Evolutionary conservation across 371 early-diverging fungal species (phyloP).

Genomic region (Gilbertella persicaria): DNA sequence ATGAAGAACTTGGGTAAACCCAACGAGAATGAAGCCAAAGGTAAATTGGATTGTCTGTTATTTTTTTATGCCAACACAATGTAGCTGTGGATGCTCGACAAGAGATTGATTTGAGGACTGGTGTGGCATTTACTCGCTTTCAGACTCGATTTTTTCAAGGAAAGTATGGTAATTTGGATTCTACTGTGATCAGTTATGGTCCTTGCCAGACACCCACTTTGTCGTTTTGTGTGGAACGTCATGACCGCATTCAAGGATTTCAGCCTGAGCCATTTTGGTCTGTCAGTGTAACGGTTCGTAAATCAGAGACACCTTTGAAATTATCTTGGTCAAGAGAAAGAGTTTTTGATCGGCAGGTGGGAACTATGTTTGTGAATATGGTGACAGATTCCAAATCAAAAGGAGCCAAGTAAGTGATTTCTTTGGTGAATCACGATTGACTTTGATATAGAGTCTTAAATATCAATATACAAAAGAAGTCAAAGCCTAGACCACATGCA

Average conservation of each 20-base stretch:
- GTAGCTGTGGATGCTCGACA: conserved; percentile 71
- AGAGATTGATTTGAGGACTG: conserved; percentile 74
- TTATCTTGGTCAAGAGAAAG: conserved; percentile 42
- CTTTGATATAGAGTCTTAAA: conserved; percentile 29
- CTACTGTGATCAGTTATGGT: conserved; percentile 67
- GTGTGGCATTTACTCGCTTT: conserved; percentile 65
- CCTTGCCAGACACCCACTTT: conserved; percentile 65
- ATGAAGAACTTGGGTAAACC: conserved; percentile 55
- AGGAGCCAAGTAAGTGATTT: conserved; percentile 35
- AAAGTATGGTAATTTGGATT: conserved; percentile 56
- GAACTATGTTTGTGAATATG: conserved; percentile 30
- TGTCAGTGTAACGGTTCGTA: conserved; percentile 29
- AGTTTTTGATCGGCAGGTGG: conserved; percentile 47
- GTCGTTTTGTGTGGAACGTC: conserved; percentile 69
- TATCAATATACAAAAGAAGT: conserved; percentile 37
- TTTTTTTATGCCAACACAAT: neutral
- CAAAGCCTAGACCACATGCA: conserved; percentile 48
- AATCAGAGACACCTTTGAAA: conserved; percentile 27
- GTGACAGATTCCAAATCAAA: conserved; percentile 25
- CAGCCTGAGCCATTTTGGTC: conserved; percentile 65
- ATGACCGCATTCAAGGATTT: conserved; percentile 62
- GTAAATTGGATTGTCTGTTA: conserved; percentile 5
- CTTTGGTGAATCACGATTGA: neutral
- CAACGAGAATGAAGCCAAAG: conserved; percentile 59
- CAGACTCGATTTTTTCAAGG: conserved; percentile 55